Conservation (phyloP, 805 yeast species). For the Alloascoidea africana region DNA sequence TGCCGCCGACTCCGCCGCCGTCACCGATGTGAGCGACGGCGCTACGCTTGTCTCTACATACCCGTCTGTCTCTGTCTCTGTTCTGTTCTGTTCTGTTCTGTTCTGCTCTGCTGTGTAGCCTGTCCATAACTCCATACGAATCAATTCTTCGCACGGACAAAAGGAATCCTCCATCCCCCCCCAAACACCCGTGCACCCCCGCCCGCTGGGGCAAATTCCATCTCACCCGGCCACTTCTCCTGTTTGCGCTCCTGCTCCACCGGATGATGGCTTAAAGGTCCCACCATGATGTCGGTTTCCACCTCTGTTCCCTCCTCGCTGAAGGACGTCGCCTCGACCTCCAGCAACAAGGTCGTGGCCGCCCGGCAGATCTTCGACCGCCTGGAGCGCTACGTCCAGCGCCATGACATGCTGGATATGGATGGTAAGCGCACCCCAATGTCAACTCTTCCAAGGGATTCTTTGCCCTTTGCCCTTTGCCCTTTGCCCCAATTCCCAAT, state of each 20-base stretch:
- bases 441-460: background rate
- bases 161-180: background rate
- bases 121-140: no score
- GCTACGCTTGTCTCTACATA: background rate
- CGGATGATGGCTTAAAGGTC: background rate
- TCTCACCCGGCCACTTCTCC: background rate
- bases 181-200: background rate
- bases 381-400: background rate
- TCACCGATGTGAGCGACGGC: background rate
- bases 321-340: no score
- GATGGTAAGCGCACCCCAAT: background rate
- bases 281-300: background rate
- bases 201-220: no score
- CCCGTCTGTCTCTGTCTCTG: no score
- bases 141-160: no score
- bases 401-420: background rate
- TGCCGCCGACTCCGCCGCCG: background rate
- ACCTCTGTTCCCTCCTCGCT: background rate
- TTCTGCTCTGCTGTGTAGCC: no score
- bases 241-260: background rate
- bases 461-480: background rate
- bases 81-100: no score
- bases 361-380: background rate
- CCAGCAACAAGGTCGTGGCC: no score
- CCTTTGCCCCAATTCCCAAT: background rate